Conservation (phyloP, 2,329 filamentous ascomycete species). For the Colletotrichum sp. region DNA sequence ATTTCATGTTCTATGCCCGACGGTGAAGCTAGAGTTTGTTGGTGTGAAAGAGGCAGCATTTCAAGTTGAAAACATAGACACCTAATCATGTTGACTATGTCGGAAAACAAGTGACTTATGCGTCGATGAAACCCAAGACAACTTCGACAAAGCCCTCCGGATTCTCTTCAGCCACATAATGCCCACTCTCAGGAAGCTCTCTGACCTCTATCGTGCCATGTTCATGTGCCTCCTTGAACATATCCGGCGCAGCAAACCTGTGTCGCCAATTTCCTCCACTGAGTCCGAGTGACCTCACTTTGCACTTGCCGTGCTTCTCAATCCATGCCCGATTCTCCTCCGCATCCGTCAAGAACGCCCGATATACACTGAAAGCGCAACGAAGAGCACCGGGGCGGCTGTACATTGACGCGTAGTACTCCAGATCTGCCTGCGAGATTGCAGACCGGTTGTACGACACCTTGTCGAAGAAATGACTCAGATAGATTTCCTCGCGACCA, state of each 20-base stretch:
- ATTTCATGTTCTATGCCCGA: not conserved
- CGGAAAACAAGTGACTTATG: rapidly evolving
- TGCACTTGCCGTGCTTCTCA: not conserved
- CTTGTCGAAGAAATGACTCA: conserved; percentile 48
- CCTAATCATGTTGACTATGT: not conserved
- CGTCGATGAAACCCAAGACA: not conserved
- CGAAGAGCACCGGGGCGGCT: conserved; percentile 36
- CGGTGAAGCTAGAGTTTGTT: not conserved
- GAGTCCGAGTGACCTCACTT: not conserved
- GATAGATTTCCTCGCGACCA: conserved; percentile 43
- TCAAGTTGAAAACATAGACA: not conserved
- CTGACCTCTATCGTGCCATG: not conserved
- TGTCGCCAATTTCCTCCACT: not conserved
- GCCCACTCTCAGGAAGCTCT: not conserved
- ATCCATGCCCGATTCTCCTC: not conserved
- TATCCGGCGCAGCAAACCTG: not conserved
- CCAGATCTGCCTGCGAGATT: conserved; percentile 38
- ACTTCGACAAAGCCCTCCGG: not conserved
- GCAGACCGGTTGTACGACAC: conserved; percentile 37
- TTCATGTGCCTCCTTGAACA: not conserved
- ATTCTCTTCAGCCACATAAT: not conserved
- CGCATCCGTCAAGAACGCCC: conserved; percentile 28
- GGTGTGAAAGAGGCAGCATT: not conserved
- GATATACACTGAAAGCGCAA: conserved; percentile 35
- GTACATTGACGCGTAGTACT: conserved; percentile 41